Base-by-base conservation (phyloP, 73 alveolate genomes). In the Paramecium sexaurelia region DNA sequence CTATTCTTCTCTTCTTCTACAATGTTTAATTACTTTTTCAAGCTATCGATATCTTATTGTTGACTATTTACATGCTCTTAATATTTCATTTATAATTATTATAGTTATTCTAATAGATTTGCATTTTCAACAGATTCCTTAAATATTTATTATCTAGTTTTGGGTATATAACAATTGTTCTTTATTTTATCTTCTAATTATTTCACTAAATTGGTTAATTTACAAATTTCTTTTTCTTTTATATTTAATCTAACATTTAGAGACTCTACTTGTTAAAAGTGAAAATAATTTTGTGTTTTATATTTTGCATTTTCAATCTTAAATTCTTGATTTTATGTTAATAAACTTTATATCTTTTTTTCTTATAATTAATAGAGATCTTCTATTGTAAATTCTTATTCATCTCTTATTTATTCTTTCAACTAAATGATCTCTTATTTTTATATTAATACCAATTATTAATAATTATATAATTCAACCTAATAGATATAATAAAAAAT, bases 41-140 rank as follows among this genome's bases (percentile, higher is more conserved):
- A 32, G 7, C 8, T 27, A 8, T 68, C 85, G 7, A 68, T 68
- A 27, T 68, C 22, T 27, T 32, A n/a, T 29, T 68, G 29, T 68
- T 68, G 24, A n/a, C 3, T 8, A 3, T 26, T 27, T 10, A 68
- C 6, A 29, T 68, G 13, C 5, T 27, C 43, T 68, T 29, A 8
- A 29, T 9, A 68, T 68, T 68, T 29, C 29, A 10, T 27, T 32
- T 68, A 27, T 68, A 26, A 8, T 68, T 68, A 0, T 32, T 68
- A 7, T 68, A 68, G 7, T 68, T 13, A 7, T 11, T 32, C 51
- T 32, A 1, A 68, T 27, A 68, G 13, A 4, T 68, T 15, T 7
- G 85, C 85, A 3, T 32, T 68, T 68, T 68, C 85, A 9, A 68
- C 29, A 10, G 85, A 68, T 32, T 68, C 85, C 29, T 36, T 68